Conservation (phyloP, 2,329 filamentous ascomycete genomes). For the Xylariaceae sp. region DNA sequence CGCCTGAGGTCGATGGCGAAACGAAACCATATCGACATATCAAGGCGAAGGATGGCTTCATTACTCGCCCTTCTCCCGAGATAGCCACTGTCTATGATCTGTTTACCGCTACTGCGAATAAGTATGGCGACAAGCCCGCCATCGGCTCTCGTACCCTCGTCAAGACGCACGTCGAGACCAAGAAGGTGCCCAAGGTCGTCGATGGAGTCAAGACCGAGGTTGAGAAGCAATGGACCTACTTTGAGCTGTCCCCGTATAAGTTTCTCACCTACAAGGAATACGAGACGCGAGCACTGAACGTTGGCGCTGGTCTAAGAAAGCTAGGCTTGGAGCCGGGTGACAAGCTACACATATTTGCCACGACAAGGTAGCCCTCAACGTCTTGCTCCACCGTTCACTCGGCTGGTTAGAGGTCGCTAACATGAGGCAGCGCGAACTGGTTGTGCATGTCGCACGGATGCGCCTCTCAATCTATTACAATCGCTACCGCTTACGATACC, state of each 20-base stretch:
- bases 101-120: constrained; percentile 70
- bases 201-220: constrained; percentile 81
- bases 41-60: constrained; percentile 72
- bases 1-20: constrained; percentile 75
- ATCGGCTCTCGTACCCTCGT: constrained; percentile 77
- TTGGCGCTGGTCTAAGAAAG: constrained; percentile 76
- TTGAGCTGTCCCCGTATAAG: constrained; percentile 79
- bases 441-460: constrained; percentile 78
- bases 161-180: constrained; percentile 80
- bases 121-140: constrained; percentile 68
- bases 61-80: constrained; percentile 69
- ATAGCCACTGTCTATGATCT: constrained; percentile 82
- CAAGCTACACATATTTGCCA: constrained; percentile 81
- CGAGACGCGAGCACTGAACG: constrained; percentile 69
- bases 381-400: not conserved
- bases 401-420: constrained; percentile 17
- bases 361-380: constrained; percentile 67
- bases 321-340: constrained; percentile 73
- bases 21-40: constrained; percentile 82
- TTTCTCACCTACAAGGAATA: constrained; percentile 84
- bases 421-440: constrained; percentile 72
- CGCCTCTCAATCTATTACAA: constrained; percentile 85
- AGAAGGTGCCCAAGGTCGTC: constrained; percentile 87
- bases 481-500: constrained; percentile 95
- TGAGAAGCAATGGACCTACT: constrained; percentile 91